Evolutionary conservation across 1,284 basidiomycete genomes (phyloP).

Genomic region (Cerrena zonata): DNA sequence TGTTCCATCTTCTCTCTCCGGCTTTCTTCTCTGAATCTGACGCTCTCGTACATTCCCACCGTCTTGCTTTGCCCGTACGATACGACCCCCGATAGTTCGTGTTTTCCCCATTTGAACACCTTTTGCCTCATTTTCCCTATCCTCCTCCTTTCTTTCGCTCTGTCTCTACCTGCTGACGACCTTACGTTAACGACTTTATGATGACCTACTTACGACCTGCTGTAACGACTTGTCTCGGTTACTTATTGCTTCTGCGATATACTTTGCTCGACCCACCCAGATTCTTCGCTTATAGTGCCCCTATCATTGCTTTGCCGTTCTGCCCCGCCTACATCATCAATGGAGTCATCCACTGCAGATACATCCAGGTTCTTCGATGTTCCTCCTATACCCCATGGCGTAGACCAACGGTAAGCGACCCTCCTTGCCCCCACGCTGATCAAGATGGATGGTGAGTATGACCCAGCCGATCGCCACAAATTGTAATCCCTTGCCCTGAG

Average conservation of each 20-base stretch:
- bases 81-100: background rate
- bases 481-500: background rate
- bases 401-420: too few relatives aligned
- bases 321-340: too few relatives aligned
- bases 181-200: slow-evolving; percentile 13
- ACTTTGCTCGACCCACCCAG: background rate
- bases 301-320: too few relatives aligned
- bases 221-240: slow-evolving; percentile 2
- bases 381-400: too few relatives aligned
- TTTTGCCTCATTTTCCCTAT: slow-evolving; percentile 10
- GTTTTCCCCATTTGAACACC: slow-evolving; percentile 7
- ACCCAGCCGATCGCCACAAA: background rate
- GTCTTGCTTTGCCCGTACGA: slow-evolving; percentile 7
- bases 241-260: background rate
- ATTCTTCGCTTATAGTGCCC: too few relatives aligned
- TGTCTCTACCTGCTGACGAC: background rate
- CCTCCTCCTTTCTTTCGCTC: background rate
- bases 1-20: background rate
- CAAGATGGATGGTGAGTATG: too few relatives aligned
- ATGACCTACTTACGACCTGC: slow-evolving; percentile 17
- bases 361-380: too few relatives aligned
- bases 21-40: background rate
- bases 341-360: too few relatives aligned
- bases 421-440: too few relatives aligned
- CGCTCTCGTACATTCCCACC: slow-evolving; percentile 4